phyloP scores from a whole-genome alignment of 495 filamentous ascomycete species.

The Annulohypoxylon nitens region DNA sequence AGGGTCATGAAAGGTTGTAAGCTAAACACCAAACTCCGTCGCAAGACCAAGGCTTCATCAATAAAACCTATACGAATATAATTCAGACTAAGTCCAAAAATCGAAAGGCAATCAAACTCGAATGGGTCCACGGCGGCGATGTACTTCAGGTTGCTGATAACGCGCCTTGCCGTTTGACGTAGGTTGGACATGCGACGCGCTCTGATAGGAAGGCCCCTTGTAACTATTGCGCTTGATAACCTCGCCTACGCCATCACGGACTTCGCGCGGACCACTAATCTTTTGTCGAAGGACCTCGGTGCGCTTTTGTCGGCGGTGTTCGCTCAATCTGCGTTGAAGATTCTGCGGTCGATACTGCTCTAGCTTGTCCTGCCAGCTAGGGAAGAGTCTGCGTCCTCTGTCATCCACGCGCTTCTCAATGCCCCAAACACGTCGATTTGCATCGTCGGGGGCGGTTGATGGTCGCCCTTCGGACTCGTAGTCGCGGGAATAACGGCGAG shows the following conservation, averaged over 20 bases:
- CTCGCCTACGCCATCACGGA: slow-evolving; percentile 66
- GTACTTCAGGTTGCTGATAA: slow-evolving; percentile 17
- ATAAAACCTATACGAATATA: slow-evolving; percentile 2
- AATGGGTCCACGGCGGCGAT: slow-evolving; percentile 17
- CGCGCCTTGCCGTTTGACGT: slow-evolving; percentile 21
- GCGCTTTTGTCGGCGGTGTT: slow-evolving; percentile 73
- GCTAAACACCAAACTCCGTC: neutral
- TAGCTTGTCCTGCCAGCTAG: slow-evolving; percentile 54
- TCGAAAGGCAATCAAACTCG: slow-evolving; percentile 16
- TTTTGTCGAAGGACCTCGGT: slow-evolving; percentile 74
- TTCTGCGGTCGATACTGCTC: slow-evolving; percentile 61
- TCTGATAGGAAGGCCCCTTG: slow-evolving; percentile 49
- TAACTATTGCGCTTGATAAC: slow-evolving; percentile 59
- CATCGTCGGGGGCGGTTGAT: slow-evolving; percentile 52
- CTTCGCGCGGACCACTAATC: slow-evolving; percentile 68
- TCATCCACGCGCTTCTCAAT: slow-evolving; percentile 48
- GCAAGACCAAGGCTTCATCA: neutral
- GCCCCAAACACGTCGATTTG: slow-evolving; percentile 44
- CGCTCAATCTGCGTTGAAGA: slow-evolving; percentile 68
- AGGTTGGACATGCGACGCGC: slow-evolving; percentile 35
- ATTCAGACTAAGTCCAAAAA: neutral
- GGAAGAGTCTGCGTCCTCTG: slow-evolving; percentile 50
- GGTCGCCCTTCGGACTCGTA: slow-evolving; percentile 45
- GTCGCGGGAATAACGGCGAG: slow-evolving; percentile 35
- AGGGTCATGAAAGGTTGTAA: slow-evolving; percentile 3